These are phyloP conservation scores for Yueomyces sp. DNA, from an alignment of 805 yeast genomes.

Conservation along the genomic window DNA sequence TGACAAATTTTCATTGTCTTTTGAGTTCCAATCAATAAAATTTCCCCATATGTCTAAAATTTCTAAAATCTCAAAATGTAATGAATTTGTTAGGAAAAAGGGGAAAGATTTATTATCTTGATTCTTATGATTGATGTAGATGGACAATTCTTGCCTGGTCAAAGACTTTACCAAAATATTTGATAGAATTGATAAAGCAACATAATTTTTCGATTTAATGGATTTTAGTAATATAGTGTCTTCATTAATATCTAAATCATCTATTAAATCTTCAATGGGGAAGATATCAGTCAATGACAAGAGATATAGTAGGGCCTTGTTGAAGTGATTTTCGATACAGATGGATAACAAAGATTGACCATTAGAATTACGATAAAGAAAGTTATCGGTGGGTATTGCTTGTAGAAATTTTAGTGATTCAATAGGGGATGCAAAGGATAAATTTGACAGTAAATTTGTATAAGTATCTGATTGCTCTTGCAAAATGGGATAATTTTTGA, in stretches of 20 bases:
- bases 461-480: background rate
- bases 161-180: conserved; percentile 31
- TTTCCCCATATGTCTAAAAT: conserved; percentile 42
- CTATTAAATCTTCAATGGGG: conserved; percentile 52
- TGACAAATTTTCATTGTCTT: conserved; percentile 58
- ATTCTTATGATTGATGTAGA: conserved; percentile 41
- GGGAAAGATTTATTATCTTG: conserved; percentile 33
- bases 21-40: conserved; percentile 52
- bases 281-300: conserved; percentile 32
- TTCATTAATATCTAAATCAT: conserved; percentile 44
- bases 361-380: conserved; percentile 29
- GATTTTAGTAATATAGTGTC: conserved; percentile 50
- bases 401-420: background rate
- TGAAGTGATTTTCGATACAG: conserved; percentile 39
- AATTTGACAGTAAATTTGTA: background rate
- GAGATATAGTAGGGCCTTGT: conserved; percentile 32
- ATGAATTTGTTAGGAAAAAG: conserved; percentile 38
- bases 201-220: conserved; percentile 37
- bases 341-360: conserved; percentile 67
- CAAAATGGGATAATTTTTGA: conserved; percentile 3
- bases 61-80: conserved; percentile 45
- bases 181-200: conserved; percentile 34
- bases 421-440: background rate
- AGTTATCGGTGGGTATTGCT: background rate
- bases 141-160: conserved; percentile 31